Evolutionary conservation across 495 filamentous ascomycete species (phyloP), one percentile per base, ranked within the genome.

Genomic region (Penicillium pancosmium): DNA sequence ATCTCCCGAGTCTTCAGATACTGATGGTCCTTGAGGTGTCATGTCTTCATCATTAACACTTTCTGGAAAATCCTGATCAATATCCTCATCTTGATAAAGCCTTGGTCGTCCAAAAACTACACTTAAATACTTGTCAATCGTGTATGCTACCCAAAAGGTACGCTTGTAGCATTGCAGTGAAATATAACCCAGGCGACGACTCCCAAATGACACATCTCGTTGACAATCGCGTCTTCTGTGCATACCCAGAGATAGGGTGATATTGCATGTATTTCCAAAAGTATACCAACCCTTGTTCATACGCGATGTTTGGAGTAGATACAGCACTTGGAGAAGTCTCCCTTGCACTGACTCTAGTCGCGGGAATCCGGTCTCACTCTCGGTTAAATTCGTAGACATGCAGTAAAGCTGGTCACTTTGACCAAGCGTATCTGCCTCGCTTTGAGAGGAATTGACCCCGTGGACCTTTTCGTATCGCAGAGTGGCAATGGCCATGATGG

Each of bases 221-320:
- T 60, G 63, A 1, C 52, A 56, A 48, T 58, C 34, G 3, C 50
- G 44, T 25, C 57, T 34, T n/a, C 43, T 46, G 16, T 46, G 43
- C 43, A 46, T 46, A 10, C 43, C 43, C 9, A 46, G 11, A 5
- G 68, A 63, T 2, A 59, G 53, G 8, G 52, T 57, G 5, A 71
- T 57, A 15, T 65, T 66, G 16, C 62, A 57, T 0, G 47, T 44
- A 41, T 56, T 63, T 4, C 68, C 68, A 38, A 68, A 68, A 10
- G 57, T 54, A 38, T 66, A 68, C 68, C 66, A 71, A 38, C 52
- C 60, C 46, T 68, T 61, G 43, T 68, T 68, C 52, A 68, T 64
- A 3, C 68, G 68, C 0, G 65, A 66, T 10, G 65, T 64, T 13
- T 63, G 60, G 1, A 71, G 61, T 34, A 68, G 66, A 55, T 71